A percentile compares a stretch with the other conserved stretches of the same genome.
Evolutionary conservation across 2,329 filamentous ascomycete genomes (phyloP).

Genomic region (Ophiocordyceps camponoti-leonardi): DNA sequence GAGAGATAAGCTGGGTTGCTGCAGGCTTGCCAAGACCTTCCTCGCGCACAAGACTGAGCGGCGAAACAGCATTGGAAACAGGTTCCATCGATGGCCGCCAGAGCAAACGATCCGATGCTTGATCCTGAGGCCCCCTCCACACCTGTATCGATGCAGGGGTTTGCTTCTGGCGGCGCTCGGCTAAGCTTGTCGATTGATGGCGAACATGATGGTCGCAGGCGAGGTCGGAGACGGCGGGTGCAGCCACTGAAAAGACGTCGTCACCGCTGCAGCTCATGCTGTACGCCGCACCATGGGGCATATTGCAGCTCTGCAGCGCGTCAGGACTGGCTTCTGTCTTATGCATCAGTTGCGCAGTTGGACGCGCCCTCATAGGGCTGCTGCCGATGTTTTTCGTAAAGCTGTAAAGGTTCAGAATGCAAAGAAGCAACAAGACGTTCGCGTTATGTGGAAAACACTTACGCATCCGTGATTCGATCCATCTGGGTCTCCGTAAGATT

Average conservation of each 20-base stretch:
- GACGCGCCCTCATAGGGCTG: constrained; percentile 8
- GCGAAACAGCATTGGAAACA: constrained; percentile 9
- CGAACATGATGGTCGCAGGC: constrained; percentile 10
- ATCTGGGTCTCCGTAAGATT: constrained; percentile 31
- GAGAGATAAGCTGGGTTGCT: not conserved
- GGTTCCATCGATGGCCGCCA: constrained; percentile 4
- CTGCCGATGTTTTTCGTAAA: constrained; percentile 15
- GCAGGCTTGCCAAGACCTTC: not conserved
- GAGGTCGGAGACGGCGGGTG: constrained; percentile 14
- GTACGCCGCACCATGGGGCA: not conserved
- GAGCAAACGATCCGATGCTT: constrained; percentile 2
- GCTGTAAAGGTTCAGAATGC: constrained; percentile 8
- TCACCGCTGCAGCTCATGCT: constrained; percentile 2
- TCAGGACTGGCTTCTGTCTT: not conserved
- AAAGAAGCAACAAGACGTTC: not conserved
- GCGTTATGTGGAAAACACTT: constrained; percentile 5
- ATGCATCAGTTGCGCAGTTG: constrained; percentile 2
- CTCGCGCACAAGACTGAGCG: constrained; percentile 6
- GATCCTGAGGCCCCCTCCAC: constrained; percentile 1
- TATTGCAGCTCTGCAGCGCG: not conserved
- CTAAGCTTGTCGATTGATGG: constrained; percentile 7
- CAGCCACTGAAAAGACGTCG: constrained; percentile 1
- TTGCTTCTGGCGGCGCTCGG: constrained; percentile 12
- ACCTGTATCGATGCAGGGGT: constrained; percentile 12
- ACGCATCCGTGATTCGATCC: constrained; percentile 29